Evolutionary conservation across 2,329 filamentous ascomycete species (phyloP).

Genomic region (Xylariaceae sp.): DNA sequence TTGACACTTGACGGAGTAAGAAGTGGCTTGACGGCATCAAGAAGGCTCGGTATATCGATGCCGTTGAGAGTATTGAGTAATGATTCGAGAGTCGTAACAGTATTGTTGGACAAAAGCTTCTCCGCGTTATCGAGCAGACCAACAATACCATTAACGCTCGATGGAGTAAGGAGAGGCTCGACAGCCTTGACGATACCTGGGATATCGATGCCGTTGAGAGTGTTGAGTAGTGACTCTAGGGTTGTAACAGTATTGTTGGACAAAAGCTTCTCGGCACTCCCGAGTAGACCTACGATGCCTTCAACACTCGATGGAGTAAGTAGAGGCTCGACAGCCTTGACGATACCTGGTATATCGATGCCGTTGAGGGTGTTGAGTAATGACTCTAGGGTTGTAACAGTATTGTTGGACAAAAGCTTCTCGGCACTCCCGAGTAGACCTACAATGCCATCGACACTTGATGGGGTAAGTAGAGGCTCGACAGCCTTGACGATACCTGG

Average conservation of each 20-base stretch:
- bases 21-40: slow-evolving; percentile 23
- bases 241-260: slow-evolving; percentile 19
- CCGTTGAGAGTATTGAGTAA: slow-evolving; percentile 30
- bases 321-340: slow-evolving; percentile 33
- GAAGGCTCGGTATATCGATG: slow-evolving; percentile 30
- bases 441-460: slow-evolving; percentile 29
- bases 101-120: slow-evolving; percentile 18
- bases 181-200: slow-evolving; percentile 22
- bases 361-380: slow-evolving; percentile 13
- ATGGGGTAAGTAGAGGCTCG: slow-evolving; percentile 31
- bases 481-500: slow-evolving; percentile 33
- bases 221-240: slow-evolving; percentile 20
- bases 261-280: slow-evolving; percentile 27
- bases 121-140: slow-evolving; percentile 22
- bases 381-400: slow-evolving; percentile 10
- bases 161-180: slow-evolving; percentile 29
- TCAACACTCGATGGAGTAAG: slow-evolving; percentile 31
- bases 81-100: slow-evolving; percentile 21
- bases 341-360: slow-evolving; percentile 33
- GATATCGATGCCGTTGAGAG: slow-evolving; percentile 32
- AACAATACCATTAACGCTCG: slow-evolving; percentile 25
- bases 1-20: slow-evolving; percentile 30
- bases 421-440: slow-evolving; percentile 36
- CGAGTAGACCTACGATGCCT: slow-evolving; percentile 22
- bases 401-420: slow-evolving; percentile 25